Evolutionary conservation across 2,329 filamentous ascomycete genomes (phyloP).

Genomic region (Ambrosiella beaveri): DNA sequence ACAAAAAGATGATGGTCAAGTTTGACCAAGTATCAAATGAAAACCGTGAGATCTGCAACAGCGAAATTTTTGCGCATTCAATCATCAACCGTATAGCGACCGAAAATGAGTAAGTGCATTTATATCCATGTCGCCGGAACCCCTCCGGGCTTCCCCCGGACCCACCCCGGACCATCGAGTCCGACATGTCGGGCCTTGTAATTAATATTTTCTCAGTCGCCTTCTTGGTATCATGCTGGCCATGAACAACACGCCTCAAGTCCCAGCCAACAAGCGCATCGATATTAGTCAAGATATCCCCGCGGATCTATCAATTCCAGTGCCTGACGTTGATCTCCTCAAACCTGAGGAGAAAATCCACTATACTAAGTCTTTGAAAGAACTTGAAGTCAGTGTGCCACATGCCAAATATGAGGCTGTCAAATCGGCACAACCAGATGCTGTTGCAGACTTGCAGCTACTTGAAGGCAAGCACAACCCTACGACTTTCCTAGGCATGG

Average conservation of each 20-base stretch:
- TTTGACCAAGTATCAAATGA: constrained; percentile 66
- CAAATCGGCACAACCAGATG: constrained; percentile 44
- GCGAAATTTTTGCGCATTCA: constrained; percentile 64
- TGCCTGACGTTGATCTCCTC: constrained; percentile 20
- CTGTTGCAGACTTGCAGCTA: constrained; percentile 31
- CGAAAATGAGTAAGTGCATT: constrained; percentile 67
- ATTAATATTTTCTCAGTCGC: constrained; percentile 39
- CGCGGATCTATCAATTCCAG: constrained; percentile 23
- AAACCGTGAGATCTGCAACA: constrained; percentile 64
- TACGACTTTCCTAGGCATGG: constrained; percentile 47
- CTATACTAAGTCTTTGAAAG: constrained; percentile 30
- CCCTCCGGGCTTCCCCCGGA: neutral
- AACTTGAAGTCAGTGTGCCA: constrained; percentile 35
- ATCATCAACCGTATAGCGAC: constrained; percentile 71
- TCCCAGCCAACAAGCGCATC: constrained; percentile 58
- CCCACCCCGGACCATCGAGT: neutral
- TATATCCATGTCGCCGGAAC: neutral
- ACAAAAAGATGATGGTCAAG: constrained; percentile 68
- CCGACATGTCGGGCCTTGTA: neutral
- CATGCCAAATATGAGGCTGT: constrained; percentile 35
- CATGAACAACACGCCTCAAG: constrained; percentile 67
- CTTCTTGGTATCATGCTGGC: constrained; percentile 78
- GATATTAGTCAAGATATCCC: constrained; percentile 41
- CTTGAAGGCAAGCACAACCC: constrained; percentile 37
- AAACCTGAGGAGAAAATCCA: constrained; percentile 24